phyloP scores from a whole-genome alignment of 2,329 filamentous ascomycete genomes.

The Fusarium pseudoanthophilum region DNA sequence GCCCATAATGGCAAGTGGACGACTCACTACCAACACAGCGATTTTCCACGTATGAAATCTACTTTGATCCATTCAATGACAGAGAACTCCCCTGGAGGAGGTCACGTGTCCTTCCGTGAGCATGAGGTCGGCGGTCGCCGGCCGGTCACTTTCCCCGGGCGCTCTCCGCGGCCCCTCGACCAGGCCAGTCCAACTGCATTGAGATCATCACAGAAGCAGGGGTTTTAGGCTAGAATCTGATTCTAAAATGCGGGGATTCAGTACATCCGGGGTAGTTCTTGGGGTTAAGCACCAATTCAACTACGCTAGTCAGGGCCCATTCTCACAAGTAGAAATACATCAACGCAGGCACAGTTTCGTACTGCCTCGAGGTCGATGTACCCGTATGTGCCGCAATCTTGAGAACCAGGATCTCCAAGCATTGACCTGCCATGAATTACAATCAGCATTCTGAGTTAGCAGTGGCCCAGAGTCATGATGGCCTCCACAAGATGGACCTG shows the following conservation, averaged over 20 bases:
- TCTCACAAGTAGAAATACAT: neutral
- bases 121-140: neutral
- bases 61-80: neutral
- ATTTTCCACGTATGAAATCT: accelerated
- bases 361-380: neutral
- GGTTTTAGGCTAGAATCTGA: accelerated
- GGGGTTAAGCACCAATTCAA: neutral
- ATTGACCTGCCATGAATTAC: neutral
- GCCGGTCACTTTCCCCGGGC: neutral
- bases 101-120: neutral
- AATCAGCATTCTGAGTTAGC: accelerated
- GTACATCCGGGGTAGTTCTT: neutral
- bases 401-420: neutral
- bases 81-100: accelerated
- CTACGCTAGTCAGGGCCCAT: neutral
- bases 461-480: neutral
- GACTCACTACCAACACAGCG: neutral
- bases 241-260: neutral
- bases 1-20: neutral
- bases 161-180: neutral
- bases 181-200: neutral
- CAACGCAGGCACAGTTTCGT: neutral
- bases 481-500: neutral
- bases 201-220: neutral
- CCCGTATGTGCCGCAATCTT: neutral